Base-by-base conservation (phyloP, 1,139 yeast genomes). In the Yamadazyma friedrichii region DNA sequence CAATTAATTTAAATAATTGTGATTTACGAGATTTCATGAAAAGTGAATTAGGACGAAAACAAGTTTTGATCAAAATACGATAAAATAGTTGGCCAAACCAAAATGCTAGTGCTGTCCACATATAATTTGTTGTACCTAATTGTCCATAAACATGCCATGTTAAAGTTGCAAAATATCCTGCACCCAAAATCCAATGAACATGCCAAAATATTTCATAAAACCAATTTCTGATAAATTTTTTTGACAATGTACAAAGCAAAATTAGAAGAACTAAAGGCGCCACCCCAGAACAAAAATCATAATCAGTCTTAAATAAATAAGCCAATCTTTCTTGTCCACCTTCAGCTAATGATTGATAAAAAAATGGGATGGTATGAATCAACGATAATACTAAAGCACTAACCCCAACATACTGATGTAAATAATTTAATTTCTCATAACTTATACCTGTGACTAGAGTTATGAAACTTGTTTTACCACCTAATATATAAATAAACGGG, bases 171-270 rank as follows among this genome's bases (percentile, higher is more conserved):
- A 75, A 65, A 52, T 74, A 80, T 0, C 74, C 83, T 35, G 78
- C 53, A 0, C 81, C 87, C 44, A 70, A 55, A 9, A 78, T 57
- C 87, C 87, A 81, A 56, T 82, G 88, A 10, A 69, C 49, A 47
- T 77, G 80, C 46, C 74, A 60, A 54, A 80, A 81, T 2, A 67
- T 51, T 54, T 81, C 87, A 53, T 82, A 81, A 43, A 61, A 60
- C 15, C 53, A 39, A 31, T 64, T 65, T 44, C 87, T 64, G 34
- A 80, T 48, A 38, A 59, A 50, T 6, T 74, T 62, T 36, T 76
- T 67, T 5, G 82, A 76, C 22, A 67, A 62, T 10, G 73, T 49
- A 49, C 82, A 76, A 39, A 81, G 59, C 17, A 75, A 53, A 1
- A 74, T 63, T 30, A 80, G 56, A 15, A 75, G 59, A 1, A 78